Evolutionary conservation across 257 asterid genomes (phyloP).

Genomic region (Solanum dulcamara): DNA sequence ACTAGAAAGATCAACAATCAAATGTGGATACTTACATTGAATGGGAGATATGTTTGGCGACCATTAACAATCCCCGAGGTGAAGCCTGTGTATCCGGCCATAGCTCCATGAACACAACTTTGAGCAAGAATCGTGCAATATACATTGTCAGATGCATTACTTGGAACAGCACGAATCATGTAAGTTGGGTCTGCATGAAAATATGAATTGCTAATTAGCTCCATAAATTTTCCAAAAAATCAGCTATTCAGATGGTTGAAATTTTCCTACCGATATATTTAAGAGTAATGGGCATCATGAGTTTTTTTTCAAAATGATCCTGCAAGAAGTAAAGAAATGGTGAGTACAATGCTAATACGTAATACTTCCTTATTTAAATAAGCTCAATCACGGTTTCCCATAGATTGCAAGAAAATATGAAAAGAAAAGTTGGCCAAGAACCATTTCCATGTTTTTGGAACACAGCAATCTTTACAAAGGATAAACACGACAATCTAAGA

Average conservation of each 20-base stretch:
- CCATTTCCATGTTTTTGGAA: background rate
- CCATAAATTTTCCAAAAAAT: background rate
- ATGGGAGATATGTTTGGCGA: slow-evolving; percentile 39
- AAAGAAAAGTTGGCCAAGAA: background rate
- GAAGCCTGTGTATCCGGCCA: slow-evolving; percentile 44
- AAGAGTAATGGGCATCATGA: slow-evolving; percentile 22
- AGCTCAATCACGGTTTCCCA: background rate
- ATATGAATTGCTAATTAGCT: background rate
- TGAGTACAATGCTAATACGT: background rate
- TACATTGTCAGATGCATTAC: slow-evolving; percentile 48
- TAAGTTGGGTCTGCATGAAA: slow-evolving; percentile 37
- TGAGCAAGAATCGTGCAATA: slow-evolving; percentile 50
- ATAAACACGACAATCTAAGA: background rate
- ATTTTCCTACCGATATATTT: slow-evolving; percentile 32
- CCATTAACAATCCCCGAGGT: slow-evolving; percentile 41
- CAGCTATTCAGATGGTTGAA: background rate
- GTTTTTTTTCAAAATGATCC: slow-evolving; percentile 27
- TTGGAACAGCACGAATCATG: slow-evolving; percentile 50
- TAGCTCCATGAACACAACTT: slow-evolving; percentile 50
- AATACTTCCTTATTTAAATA: background rate
- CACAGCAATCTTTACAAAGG: background rate
- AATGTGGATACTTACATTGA: slow-evolving; percentile 22
- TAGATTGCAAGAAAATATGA: background rate
- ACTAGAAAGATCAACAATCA: background rate
- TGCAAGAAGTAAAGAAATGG: slow-evolving; percentile 12